A percentile compares a stretch with the other conserved stretches of the same genome.
phyloP scores from a whole-genome alignment of 1,139 yeast species.

The Saccharomyces hybrid region DNA sequence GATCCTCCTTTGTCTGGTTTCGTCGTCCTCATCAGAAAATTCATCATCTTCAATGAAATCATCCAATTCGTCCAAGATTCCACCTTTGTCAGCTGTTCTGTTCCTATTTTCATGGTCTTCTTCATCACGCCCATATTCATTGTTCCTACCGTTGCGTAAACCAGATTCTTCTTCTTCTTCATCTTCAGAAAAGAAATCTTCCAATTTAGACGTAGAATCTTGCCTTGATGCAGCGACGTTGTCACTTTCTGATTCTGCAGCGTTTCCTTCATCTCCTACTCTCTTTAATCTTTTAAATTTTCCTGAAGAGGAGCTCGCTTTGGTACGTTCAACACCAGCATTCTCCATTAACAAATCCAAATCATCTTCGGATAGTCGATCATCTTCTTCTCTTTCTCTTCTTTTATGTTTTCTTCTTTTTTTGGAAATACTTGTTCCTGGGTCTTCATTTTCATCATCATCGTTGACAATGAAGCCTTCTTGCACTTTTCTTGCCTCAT shows the following conservation, averaged over 20 bases:
- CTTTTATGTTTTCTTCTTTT: conserved; percentile 38
- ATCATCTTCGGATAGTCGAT: conserved; percentile 88
- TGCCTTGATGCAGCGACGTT: conserved; percentile 19
- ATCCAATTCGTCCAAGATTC: conserved; percentile 71
- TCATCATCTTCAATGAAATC: conserved; percentile 97
- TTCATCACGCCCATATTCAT: conserved; percentile 13
- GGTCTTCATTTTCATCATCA: conserved; percentile 59
- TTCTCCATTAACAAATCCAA: conserved; percentile 85
- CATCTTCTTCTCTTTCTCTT: conserved; percentile 38
- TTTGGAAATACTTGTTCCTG: conserved; percentile 35
- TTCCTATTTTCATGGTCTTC: conserved; percentile 32
- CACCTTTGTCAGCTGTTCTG: conserved; percentile 22
- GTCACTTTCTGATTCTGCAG: conserved; percentile 29
- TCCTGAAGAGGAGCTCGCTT: conserved; percentile 37
- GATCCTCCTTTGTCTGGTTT: conserved; percentile 38
- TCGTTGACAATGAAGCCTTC: conserved; percentile 95
- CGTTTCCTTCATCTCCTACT: conserved; percentile 35
- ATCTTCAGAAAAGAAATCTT: conserved; percentile 82
- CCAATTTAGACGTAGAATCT: conserved; percentile 40
- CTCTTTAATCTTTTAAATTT: conserved; percentile 78
- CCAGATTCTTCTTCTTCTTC: conserved; percentile 43
- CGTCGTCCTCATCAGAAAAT: conserved; percentile 83
- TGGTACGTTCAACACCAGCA: conserved; percentile 54
- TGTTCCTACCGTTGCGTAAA: conserved; percentile 19
- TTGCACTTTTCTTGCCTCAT: conserved; percentile 64